Percentiles rank a stretch among this genome's conserved stretches.
phyloP scores from a whole-genome alignment of 2,329 filamentous ascomycete genomes.

The Paraphaeosphaeria sporulosa region DNA sequence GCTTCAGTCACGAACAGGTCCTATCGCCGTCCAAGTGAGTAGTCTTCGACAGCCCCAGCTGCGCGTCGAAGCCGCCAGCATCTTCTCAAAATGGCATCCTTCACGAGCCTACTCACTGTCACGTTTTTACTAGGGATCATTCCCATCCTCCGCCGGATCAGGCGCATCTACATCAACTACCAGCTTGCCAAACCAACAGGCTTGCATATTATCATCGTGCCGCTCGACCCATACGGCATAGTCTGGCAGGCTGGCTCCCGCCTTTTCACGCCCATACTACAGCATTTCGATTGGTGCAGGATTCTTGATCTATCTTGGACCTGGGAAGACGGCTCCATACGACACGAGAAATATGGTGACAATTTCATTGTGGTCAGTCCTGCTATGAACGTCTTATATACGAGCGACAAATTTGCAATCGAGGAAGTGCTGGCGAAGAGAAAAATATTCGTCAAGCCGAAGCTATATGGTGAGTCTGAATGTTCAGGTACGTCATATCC shows the following conservation, averaged over 20 bases:
- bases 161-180: conserved; percentile 27
- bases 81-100: conserved; percentile 8
- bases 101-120: background rate
- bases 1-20: background rate
- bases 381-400: conserved; percentile 22
- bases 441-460: conserved; percentile 33
- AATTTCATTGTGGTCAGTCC: conserved; percentile 28
- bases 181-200: conserved; percentile 20
- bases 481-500: background rate
- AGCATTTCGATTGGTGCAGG: conserved; percentile 23
- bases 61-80: background rate
- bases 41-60: background rate
- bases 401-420: conserved; percentile 25
- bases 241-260: conserved; percentile 20
- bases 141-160: conserved; percentile 10
- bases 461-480: conserved; percentile 25
- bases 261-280: conserved; percentile 4
- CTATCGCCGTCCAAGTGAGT: background rate
- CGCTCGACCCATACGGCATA: conserved; percentile 25
- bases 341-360: conserved; percentile 23
- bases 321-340: conserved; percentile 24
- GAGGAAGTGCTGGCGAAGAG: conserved; percentile 23
- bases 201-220: conserved; percentile 24
- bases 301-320: conserved; percentile 24
- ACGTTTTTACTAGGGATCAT: conserved; percentile 6